Base-by-base conservation (phyloP, 2,329 filamentous ascomycete genomes). In the Epichloe sylvatica region DNA sequence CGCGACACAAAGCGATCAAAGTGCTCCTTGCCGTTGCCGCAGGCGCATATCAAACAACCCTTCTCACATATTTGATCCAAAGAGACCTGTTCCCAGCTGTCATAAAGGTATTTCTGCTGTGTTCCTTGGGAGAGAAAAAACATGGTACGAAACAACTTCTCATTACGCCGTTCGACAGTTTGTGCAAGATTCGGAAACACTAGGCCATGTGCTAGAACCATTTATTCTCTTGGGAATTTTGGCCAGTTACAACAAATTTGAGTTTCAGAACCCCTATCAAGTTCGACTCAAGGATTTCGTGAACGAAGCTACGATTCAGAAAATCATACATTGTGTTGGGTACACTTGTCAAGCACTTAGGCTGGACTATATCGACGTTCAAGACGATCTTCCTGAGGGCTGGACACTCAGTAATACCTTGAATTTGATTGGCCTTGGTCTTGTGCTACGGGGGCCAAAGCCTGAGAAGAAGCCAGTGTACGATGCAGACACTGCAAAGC, bases 161-260 rank as follows among this genome's bases (percentile, higher is more conserved):
- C 12, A 17, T 46, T 23, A 11, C 19, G 19, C 15, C 36, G 3
- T 42, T 23, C 35, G 19, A 0, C 56, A 89, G 86, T 86, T 89
- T 62, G 80, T 94, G 52, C 84, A 92, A 70, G 87, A 94, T 56
- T 77, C 82, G 42, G 81, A 88, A 53, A 74, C 76, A 23, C 72
- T 78, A 35, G 69, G 73, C 17, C 74, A 76, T 59, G 79, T 78
- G 51, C 77, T 87, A 41, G 78, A 86, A 51, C 84, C 91, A 0
- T 89, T 96, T 56, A 79, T 84, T 13, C 76, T 97, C 9, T 74
- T 96, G 19, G 91, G 91, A 12, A 74, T 97, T 4, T 72, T 98
- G 48, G 86, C 87, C 55, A 98, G 97, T 68, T 97, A 97, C 75
- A 97, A 98, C 76, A 98, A 97, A 66, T 98, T 98, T 61, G 92